Evolutionary conservation across 2,329 filamentous ascomycete species (phyloP), one percentile per base, ranked within the genome.

Genomic region (Phialophora tarda): DNA sequence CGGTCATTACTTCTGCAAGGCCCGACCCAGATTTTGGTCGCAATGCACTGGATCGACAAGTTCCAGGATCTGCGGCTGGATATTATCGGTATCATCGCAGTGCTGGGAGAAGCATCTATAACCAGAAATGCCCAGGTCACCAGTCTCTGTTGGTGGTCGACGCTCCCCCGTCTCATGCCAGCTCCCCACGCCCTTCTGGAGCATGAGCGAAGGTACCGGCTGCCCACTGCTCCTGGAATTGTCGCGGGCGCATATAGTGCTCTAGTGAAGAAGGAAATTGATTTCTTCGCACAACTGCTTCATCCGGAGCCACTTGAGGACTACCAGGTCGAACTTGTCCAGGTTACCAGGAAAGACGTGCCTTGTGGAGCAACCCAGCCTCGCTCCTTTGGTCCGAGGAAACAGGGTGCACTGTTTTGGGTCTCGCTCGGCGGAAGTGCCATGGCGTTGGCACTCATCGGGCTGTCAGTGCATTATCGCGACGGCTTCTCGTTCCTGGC

Each of bases 141-240:
- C 68, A 88, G 85, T 1, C 82, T 86, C n/a, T 86, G 84, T 10
- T 80, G 82, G 67, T 80, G 86, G 38, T 86, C 85, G 70, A 80
- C 86, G 47, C 78, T 88, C 3, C 87, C 87, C 30, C 83, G 86
- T 57, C 82, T 89, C 59, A 82, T 89, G 30, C 87, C 86, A 8
- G 87, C 87, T 1, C 86, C 87, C 0, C 86, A 89, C 75, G 84
- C 84, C 55, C 80, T 89, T n/a, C 78, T 89, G 55, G 85, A 85
- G 65, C 81, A 85, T 10, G 78, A 80, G 24, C 82, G 86, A 2
- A 85, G 85, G 7, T 78, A 78, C 30, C 82, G 86, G 53, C 82
- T 89, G 73, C 86, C 86, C 53, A 82, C 84, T 68, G 81, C 82
- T 17, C 78, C 80, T 17, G 85, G 85, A 48, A 82, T 82, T 61